Conservation (phyloP, 2,329 filamentous ascomycete species). For the Colletotrichum karsti region DNA sequence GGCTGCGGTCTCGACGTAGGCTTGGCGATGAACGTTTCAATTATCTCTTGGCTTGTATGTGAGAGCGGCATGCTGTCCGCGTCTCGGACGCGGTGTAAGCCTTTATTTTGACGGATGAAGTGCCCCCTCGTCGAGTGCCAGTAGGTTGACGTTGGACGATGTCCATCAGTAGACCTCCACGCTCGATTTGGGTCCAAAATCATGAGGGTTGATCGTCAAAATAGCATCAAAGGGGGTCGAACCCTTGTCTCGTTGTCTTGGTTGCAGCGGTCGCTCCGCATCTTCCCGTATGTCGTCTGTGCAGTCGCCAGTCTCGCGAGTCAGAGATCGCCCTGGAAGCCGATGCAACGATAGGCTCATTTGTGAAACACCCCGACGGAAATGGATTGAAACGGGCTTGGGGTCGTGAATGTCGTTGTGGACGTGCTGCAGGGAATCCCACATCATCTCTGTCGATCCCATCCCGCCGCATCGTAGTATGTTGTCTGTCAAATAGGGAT, state of each 20-base stretch:
- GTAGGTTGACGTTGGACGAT: not conserved
- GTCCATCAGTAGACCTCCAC: not conserved
- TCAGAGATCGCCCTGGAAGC: slow-evolving; percentile 7
- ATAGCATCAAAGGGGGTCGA: slow-evolving; percentile 20
- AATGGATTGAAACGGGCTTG: slow-evolving; percentile 12
- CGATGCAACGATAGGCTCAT: slow-evolving; percentile 10
- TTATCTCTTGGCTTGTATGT: slow-evolving; percentile 11
- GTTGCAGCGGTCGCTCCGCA: not conserved
- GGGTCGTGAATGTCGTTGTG: not conserved
- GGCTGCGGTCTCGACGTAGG: not conserved
- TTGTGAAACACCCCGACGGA: slow-evolving; percentile 12
- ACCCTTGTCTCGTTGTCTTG: slow-evolving; percentile 2
- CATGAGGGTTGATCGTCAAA: slow-evolving; percentile 13
- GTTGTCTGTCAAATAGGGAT: too few relatives aligned
- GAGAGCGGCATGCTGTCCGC: slow-evolving; percentile 8
- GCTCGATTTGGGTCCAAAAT: not conserved
- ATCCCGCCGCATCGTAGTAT: not conserved
- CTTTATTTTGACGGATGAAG: slow-evolving; percentile 10
- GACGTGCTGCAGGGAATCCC: not conserved
- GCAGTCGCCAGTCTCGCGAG: not conserved
- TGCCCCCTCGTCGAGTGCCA: not conserved
- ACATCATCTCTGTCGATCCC: not conserved
- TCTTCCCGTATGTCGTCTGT: not conserved
- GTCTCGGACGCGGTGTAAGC: not conserved
- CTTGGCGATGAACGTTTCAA: slow-evolving; percentile 29